Percentiles rank a stretch among this genome's conserved stretches.
phyloP scores from a whole-genome alignment of 306 rosid genomes.

The Sphenostylis stenocarpa region DNA sequence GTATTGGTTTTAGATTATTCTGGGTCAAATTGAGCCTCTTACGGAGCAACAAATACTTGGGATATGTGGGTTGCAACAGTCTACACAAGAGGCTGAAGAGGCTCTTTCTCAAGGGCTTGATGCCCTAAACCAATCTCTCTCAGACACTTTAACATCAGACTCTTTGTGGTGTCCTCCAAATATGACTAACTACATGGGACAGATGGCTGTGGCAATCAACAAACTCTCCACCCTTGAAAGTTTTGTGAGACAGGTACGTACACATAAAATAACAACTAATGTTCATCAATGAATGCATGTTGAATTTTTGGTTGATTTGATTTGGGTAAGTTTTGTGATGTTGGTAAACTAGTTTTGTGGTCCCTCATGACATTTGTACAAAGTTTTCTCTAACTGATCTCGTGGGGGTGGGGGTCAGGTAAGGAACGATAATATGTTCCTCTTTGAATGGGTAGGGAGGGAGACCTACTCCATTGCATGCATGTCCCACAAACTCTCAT shows the following conservation, averaged over 20 bases:
- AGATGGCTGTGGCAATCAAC: constrained; percentile 90
- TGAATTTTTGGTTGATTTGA: constrained; percentile 25
- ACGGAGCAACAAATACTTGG: constrained; percentile 91
- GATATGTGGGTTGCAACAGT: constrained; percentile 86
- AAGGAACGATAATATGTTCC: constrained; percentile 51
- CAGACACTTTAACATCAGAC: constrained; percentile 75
- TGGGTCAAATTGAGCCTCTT: constrained; percentile 78
- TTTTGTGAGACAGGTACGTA: constrained; percentile 88
- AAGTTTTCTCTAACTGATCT: constrained; percentile 35
- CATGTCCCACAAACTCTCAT: constrained; percentile 33
- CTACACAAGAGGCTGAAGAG: constrained; percentile 87
- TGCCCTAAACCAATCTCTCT: constrained; percentile 78
- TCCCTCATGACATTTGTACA: constrained; percentile 31
- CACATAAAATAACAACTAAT: not conserved
- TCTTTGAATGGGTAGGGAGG: constrained; percentile 52
- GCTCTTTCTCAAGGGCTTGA: constrained; percentile 92
- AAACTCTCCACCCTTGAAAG: constrained; percentile 89
- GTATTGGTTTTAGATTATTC: constrained; percentile 47
- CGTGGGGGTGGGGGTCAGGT: constrained; percentile 56
- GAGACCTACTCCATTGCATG: constrained; percentile 53
- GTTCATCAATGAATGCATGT: constrained; percentile 21
- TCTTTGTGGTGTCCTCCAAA: constrained; percentile 73
- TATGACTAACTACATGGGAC: constrained; percentile 97
- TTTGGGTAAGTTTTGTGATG: constrained; percentile 19
- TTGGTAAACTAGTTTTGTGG: constrained; percentile 39